Base-by-base conservation (phyloP, 2,329 filamentous ascomycete genomes). In the Blastomyces percursus region DNA sequence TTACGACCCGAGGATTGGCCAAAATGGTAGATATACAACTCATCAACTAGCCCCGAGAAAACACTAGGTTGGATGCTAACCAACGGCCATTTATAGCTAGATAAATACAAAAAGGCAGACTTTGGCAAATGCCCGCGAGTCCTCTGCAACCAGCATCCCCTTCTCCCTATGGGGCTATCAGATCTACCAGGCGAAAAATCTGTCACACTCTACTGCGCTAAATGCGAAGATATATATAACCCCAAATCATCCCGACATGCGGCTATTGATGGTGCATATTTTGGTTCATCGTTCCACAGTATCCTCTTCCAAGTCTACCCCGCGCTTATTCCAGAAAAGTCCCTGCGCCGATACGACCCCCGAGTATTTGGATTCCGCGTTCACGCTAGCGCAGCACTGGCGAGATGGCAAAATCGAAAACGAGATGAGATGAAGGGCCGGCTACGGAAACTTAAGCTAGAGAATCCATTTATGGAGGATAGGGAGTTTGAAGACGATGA, bases 291-390 rank as follows among this genome's bases (percentile, higher is more conserved):
- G 2, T 99, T 99, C 81, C 93, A 96, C 82, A 96, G 96, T 78
- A 96, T 99, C 77, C 86, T 99, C 66, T 97, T 99, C 81, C 94
- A 99, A 76, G 94, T 99, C 62, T 97, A 97, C 74, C 93, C 94
- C 6, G 86, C 89, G 30, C 82, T 99, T 69, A 86, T 95, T 60
- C 94, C 94, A 2, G 81, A 86, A 68, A 99, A 97, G 82, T 91
- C 86, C 69, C 81, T 86, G 66, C 86, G 91, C 67, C 85, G 94
- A 68, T 96, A 97, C 77, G 84, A 93, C 62, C 94, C 94, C 30
- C 86, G 89, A 63, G 88, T 96, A 64, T 99, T 94, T 75, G 94
- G 94, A 42, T 99, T 99, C 82, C 91, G 90, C 72, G 91, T 99
- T 6, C 94, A 99, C 77, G 90, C 91, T 4, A 84, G 88, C 19